phyloP scores from a whole-genome alignment of 202 grass and related monocot genomes.

The Panicum hallii region DNA sequence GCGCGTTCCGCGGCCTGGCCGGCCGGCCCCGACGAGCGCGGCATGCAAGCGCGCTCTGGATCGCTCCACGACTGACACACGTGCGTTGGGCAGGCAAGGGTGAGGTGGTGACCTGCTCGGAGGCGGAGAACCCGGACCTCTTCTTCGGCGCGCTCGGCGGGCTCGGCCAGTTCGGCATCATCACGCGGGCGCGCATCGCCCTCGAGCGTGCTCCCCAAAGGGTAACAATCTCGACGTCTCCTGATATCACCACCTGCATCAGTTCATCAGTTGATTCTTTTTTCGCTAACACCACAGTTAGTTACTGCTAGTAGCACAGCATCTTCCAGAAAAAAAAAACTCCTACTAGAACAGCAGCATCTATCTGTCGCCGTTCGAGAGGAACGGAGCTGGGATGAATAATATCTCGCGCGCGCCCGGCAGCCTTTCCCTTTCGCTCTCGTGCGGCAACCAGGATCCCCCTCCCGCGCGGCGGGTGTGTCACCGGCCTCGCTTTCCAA shows the following conservation, averaged over 20 bases:
- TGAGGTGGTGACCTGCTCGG: slow-evolving; percentile 81
- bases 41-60: neutral
- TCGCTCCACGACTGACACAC: slow-evolving; percentile 16
- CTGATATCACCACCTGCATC: neutral
- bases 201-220: slow-evolving; percentile 83
- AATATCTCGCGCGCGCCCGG: neutral
- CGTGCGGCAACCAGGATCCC: neutral
- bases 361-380: no score
- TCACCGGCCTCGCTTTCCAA: slow-evolving; percentile 47
- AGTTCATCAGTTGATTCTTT: no score
- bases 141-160: slow-evolving; percentile 87
- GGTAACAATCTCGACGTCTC: slow-evolving; percentile 45
- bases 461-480: neutral
- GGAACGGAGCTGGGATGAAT: no score
- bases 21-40: neutral
- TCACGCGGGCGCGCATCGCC: slow-evolving; percentile 91
- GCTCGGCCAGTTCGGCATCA: slow-evolving; percentile 89
- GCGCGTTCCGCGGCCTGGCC: no score
- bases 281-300: neutral
- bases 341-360: no score
- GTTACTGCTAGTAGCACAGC: neutral
- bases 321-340: neutral
- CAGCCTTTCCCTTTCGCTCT: neutral
- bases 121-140: slow-evolving; percentile 63
- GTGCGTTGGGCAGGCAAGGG: slow-evolving; percentile 64